These are phyloP conservation scores for Cladosporium cucumerinum DNA, from an alignment of 2,329 filamentous ascomycete genomes.

Conservation along the genomic window DNA sequence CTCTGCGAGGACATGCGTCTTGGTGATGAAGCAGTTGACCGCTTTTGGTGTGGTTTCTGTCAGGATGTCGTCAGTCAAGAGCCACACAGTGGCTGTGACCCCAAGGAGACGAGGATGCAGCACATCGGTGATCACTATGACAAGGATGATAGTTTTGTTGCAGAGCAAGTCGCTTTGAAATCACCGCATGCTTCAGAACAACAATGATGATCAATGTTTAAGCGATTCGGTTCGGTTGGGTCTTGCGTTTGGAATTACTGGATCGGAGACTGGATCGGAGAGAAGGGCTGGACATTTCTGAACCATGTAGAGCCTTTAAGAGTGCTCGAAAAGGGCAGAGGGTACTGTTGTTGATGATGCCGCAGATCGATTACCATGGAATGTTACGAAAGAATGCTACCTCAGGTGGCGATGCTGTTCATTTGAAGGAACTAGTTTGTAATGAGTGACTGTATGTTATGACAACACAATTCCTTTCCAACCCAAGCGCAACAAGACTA, in stretches of 20 bases:
- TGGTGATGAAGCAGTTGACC: neutral
- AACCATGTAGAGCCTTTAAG: neutral
- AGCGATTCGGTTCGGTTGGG: neutral
- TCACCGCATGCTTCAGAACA: neutral
- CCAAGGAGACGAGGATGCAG: slow-evolving; percentile 47
- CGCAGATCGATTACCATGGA: neutral
- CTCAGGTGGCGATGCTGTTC: neutral
- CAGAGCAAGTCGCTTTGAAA: neutral
- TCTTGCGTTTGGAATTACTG: neutral
- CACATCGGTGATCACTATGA: slow-evolving; percentile 75
- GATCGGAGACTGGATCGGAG: neutral
- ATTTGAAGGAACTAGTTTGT: neutral
- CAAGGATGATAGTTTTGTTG: slow-evolving; percentile 43
- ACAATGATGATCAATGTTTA: neutral
- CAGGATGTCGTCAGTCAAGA: neutral
- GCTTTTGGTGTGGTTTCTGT: neutral
- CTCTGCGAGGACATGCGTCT: neutral
- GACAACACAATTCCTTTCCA: neutral
- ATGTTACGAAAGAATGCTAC: neutral
- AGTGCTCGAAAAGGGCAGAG: neutral
- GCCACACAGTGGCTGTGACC: neutral
- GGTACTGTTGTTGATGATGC: neutral
- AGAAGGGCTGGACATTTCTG: neutral
- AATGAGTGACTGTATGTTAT: neutral
- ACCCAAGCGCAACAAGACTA: neutral